Base-by-base conservation (phyloP, 164 flowering plant genomes). In the Protea cynaroides region DNA sequence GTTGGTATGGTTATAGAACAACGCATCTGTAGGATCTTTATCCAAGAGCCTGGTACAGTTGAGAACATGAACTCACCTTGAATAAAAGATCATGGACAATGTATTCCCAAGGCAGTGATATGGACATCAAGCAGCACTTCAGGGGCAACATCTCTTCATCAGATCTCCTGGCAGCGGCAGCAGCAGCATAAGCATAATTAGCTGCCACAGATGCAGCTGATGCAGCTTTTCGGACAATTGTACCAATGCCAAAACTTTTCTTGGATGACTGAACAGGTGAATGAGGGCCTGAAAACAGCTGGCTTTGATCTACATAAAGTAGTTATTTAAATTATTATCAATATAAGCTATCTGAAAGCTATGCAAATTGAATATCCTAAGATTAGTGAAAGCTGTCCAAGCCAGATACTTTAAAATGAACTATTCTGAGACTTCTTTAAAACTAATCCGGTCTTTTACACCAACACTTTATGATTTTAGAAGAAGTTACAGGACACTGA, bases 71-170 rank as follows among this genome's bases (percentile, higher is more conserved):
- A 46, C 69, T 76, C 63, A 94, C 97, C 97, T 94, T 94, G 71
- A 94, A 89, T 68, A 94, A 46, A 63, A 94, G 95, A 80, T 94
- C 99, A 72, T 89, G 73, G 40, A 90, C 97, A 63, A 94, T 89
- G 73, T 85, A 69, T 51, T 94, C 99, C 99, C 99, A 94, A 4
- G 99, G 97, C 75, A 94, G 72, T 14, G 97, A 84, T 71, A 94
- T 77, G 49, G 99, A 94, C 97, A 94, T 94, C 55, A 94, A 83
- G 81, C 92, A 85, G 78, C 99, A 94, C 72, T 86, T 91, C 56
- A 94, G 86, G 62, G 97, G 99, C 24, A 94, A 22, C 81, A 86
- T 80, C 73, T 85, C 96, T 8, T 83, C 87, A 43, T 87, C 88
- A 25, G 69, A 67, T 59, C 57, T 71, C 54, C 74, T 75, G 59